phyloP scores from a whole-genome alignment of 139 green algal species.

The Ettlia oleoabundans region DNA sequence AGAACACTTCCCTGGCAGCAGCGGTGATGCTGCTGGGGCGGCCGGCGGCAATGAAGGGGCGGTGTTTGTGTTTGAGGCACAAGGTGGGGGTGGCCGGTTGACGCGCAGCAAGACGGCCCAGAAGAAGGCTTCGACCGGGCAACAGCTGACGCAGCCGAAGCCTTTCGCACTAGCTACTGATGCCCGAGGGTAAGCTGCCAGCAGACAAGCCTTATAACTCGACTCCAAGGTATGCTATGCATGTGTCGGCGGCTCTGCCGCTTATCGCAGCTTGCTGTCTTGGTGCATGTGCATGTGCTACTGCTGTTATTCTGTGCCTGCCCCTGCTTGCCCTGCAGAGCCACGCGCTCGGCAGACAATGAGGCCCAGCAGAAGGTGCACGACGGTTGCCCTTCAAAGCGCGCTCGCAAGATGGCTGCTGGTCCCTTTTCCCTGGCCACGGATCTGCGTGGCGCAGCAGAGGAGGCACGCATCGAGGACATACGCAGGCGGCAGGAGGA shows the following conservation, averaged over 20 bases:
- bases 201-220: too few relatives aligned
- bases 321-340: background rate
- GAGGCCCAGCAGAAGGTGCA: conserved; percentile 24
- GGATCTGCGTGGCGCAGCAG: background rate
- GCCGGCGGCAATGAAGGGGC: too few relatives aligned
- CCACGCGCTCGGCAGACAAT: conserved; percentile 35
- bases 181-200: conserved; percentile 27
- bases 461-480: conserved; percentile 14
- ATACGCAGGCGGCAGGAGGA: conserved; percentile 55
- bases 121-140: conserved; percentile 22
- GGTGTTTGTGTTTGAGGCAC: conserved; percentile 41
- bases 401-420: background rate
- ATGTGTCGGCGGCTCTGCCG: too few relatives aligned
- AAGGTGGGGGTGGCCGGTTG: background rate
- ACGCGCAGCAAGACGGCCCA: conserved; percentile 16
- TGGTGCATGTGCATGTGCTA: background rate
- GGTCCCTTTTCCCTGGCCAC: conserved; percentile 11
- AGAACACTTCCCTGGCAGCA: background rate
- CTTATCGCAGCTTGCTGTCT: background rate
- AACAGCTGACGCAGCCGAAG: conserved; percentile 54
- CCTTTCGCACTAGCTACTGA: conserved; percentile 63
- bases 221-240: too few relatives aligned
- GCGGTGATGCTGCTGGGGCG: too few relatives aligned
- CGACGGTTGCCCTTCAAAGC: background rate
- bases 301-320: background rate